These are phyloP conservation scores for Blastobotrys persicus DNA, from an alignment of 1,139 yeast species.

Conservation along the genomic window DNA sequence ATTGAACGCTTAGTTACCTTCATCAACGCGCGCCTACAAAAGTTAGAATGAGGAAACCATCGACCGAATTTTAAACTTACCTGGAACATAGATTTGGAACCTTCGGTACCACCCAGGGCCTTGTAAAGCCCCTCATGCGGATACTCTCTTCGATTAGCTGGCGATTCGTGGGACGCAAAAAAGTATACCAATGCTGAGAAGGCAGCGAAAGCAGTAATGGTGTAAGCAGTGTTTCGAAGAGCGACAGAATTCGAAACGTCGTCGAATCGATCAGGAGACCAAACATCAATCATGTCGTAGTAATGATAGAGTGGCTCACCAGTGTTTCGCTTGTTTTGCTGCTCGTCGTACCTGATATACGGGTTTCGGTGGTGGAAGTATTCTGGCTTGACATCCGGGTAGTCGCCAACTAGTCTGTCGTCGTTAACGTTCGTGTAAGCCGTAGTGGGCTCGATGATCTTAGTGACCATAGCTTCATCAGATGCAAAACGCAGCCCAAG, in stretches of 20 bases:
- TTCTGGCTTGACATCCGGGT: constrained; percentile 49
- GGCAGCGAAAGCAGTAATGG: constrained; percentile 55
- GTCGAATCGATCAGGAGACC: constrained; percentile 82
- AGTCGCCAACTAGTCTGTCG: constrained; percentile 41
- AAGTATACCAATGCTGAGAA: constrained; percentile 55
- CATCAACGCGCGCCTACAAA: constrained; percentile 2
- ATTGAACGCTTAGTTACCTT: neutral
- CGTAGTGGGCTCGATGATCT: constrained; percentile 10
- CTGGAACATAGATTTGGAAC: constrained; percentile 33
- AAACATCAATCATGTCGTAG: constrained; percentile 74
- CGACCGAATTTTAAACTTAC: constrained; percentile 13
- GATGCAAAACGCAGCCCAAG: constrained; percentile 14
- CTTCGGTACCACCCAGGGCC: constrained; percentile 60
- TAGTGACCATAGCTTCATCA: neutral
- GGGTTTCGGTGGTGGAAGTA: constrained; percentile 65
- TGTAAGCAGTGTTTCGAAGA: constrained; percentile 47
- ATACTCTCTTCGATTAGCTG: constrained; percentile 72
- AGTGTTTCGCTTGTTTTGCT: constrained; percentile 75
- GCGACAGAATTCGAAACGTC: constrained; percentile 62
- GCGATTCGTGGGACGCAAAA: constrained; percentile 69
- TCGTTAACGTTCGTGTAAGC: constrained; percentile 16
- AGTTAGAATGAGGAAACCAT: neutral
- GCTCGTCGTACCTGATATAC: constrained; percentile 72
- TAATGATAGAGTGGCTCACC: constrained; percentile 69
- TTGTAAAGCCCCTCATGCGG: constrained; percentile 74